Evolutionary conservation across 179 eudicot genomes (phyloP), one percentile per base, ranked within the genome.

Genomic region (Beta lomatogona): DNA sequence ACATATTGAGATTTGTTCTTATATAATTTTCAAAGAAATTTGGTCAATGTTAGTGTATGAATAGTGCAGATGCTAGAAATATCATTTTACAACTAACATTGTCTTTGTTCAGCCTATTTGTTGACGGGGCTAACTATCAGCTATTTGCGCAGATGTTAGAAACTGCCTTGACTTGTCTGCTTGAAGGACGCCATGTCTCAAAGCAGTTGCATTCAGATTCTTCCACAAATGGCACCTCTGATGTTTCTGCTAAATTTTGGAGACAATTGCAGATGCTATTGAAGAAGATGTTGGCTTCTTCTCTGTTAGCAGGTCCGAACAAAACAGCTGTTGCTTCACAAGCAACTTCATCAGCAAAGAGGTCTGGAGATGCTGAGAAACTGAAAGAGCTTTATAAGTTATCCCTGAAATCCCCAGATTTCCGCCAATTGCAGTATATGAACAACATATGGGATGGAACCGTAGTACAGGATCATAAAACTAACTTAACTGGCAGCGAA

Each of bases 361-460:
- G 83, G 81, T 83, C 85, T 45, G 92, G 85, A 28, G 99, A 90
- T 58, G 89, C 80, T 44, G 89, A 86, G 85, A 95, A 94, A 88
- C 88, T 93, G 13, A 90, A 85, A 88, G 92, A 92, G 85, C 95
- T 95, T 71, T 94, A 95, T 88, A 94, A 88, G 87, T 87, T 92
- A 87, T 89, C 98, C 58, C 85, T 94, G 77, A 92, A 89, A 80
- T 86, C 91, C 21, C 78, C 86, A 4, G 91, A 90, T 75, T 86
- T 94, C 77, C 64, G 81, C 84, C 94, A 91, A 71, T 82, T 95
- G 89, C 90, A 87, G 65, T 80, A 73, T 31, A 94, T 95, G 92
- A 85, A 91, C 84, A 82, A 15, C 65, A 80, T 90, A 80, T 95
- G 98, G 98, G 88, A 71, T 77, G 78, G 83, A 22, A 8, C 59